Evolutionary conservation across 208 protist species (phyloP).

Genomic region (Crithidia expoeki): DNA sequence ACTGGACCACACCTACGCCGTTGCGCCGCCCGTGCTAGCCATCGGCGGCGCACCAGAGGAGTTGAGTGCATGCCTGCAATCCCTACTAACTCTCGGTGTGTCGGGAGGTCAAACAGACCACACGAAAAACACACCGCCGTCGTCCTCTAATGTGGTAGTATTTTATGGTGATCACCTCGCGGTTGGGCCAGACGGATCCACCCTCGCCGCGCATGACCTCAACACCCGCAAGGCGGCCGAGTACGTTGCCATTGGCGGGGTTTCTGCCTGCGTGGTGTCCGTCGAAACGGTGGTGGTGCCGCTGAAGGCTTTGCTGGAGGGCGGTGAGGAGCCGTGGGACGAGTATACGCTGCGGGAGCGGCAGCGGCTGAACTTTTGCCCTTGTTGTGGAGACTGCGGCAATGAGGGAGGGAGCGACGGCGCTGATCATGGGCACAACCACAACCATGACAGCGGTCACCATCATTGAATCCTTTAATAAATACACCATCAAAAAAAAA

Average conservation of each 20-base stretch:
- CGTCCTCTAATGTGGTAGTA: conserved; percentile 28
- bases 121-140: conserved; percentile 12
- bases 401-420: conserved; percentile 3
- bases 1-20: background rate
- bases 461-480: background rate
- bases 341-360: conserved; percentile 64
- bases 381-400: conserved; percentile 68
- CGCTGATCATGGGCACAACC: conserved; percentile 20
- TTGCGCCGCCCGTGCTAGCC: conserved; percentile 31
- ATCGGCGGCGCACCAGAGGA: conserved; percentile 23
- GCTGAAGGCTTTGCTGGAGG: conserved; percentile 59
- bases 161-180: conserved; percentile 49
- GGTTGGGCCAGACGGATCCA: background rate
- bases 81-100: background rate
- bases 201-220: background rate
- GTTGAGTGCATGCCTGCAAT: conserved; percentile 17
- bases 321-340: conserved; percentile 76
- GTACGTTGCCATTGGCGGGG: conserved; percentile 16
- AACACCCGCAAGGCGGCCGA: background rate
- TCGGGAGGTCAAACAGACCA: background rate
- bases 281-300: conserved; percentile 48
- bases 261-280: conserved; percentile 6
- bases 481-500: background rate
- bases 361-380: conserved; percentile 77
- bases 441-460: conserved; percentile 31